These are phyloP conservation scores for Wallacemonas collosoma DNA, from an alignment of 208 protist species.

Conservation along the genomic window DNA sequence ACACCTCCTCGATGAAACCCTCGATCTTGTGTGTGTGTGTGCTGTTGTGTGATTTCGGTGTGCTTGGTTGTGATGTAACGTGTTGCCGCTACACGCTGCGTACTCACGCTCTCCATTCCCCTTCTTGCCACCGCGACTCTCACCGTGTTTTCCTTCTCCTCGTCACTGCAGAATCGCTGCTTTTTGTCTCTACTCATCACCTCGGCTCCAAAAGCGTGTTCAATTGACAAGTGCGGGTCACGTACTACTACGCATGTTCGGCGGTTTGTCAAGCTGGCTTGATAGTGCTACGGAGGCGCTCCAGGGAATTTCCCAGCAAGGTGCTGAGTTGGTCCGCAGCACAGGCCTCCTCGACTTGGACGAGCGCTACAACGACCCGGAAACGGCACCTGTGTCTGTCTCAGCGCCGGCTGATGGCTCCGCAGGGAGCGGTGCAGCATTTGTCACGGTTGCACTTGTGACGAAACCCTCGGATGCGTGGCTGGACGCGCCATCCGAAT, in stretches of 20 bases:
- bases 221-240: no score
- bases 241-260: slow-evolving; percentile 36
- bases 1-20: no score
- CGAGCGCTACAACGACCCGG: slow-evolving; percentile 29
- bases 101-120: no score
- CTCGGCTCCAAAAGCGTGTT: no score
- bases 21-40: no score
- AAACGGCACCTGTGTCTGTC: background rate
- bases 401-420: background rate
- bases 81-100: no score
- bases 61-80: no score
- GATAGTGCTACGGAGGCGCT: slow-evolving; percentile 43
- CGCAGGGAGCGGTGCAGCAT: background rate
- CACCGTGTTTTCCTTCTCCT: no score
- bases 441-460: slow-evolving; percentile 17
- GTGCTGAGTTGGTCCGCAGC: slow-evolving; percentile 37
- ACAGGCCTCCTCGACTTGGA: slow-evolving; percentile 42
- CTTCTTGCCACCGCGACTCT: no score
- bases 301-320: slow-evolving; percentile 39
- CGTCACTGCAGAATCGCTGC: no score
- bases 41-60: no score
- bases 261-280: slow-evolving; percentile 31
- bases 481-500: slow-evolving; percentile 43
- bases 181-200: no score
- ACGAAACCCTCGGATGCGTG: slow-evolving; percentile 33